Evolutionary conservation across 2,329 filamentous ascomycete species (phyloP).

Genomic region (Macroventuria anomochaeta): DNA sequence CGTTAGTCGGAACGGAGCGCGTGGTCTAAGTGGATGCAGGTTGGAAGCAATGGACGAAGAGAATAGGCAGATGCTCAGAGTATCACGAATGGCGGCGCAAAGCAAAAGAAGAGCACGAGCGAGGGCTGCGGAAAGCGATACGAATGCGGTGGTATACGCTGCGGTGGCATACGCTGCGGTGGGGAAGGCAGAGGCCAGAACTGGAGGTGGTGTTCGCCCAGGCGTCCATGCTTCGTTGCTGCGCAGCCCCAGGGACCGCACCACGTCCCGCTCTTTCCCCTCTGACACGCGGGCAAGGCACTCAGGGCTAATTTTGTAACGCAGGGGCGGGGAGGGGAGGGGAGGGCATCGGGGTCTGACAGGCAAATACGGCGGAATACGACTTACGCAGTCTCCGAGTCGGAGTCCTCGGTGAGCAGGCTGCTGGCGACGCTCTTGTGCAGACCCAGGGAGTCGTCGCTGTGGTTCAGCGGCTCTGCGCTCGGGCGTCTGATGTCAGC

Average conservation of each 20-base stretch:
- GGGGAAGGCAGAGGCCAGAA: conserved; percentile 32
- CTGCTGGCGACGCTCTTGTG: conserved; percentile 57
- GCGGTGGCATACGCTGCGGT: conserved; percentile 25
- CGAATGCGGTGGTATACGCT: conserved; percentile 19
- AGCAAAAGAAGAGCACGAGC: not conserved
- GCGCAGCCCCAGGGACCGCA: conserved; percentile 1
- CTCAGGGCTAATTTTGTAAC: conserved; percentile 8
- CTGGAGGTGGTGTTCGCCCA: conserved; percentile 17
- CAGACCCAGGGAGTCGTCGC: conserved; percentile 52
- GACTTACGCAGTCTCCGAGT: conserved; percentile 56
- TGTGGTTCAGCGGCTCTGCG: conserved; percentile 32
- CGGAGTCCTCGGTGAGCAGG: conserved; percentile 59
- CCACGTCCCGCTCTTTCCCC: not conserved
- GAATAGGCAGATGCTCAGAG: not conserved
- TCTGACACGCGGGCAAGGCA: conserved; percentile 7
- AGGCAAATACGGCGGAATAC: conserved; percentile 21
- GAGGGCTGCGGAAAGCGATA: conserved; percentile 19
- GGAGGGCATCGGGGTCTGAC: conserved; percentile 8
- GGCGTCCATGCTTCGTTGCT: conserved; percentile 26
- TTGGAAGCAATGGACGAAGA: conserved; percentile 3
- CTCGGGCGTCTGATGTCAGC: conserved; percentile 20
- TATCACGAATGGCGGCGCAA: conserved; percentile 5
- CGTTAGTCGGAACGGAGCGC: conserved; percentile 34
- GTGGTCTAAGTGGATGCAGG: conserved; percentile 21
- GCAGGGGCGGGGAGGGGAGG: conserved; percentile 2